Base-by-base conservation (phyloP, 2,329 filamentous ascomycete species). In the Cytospora piceae region DNA sequence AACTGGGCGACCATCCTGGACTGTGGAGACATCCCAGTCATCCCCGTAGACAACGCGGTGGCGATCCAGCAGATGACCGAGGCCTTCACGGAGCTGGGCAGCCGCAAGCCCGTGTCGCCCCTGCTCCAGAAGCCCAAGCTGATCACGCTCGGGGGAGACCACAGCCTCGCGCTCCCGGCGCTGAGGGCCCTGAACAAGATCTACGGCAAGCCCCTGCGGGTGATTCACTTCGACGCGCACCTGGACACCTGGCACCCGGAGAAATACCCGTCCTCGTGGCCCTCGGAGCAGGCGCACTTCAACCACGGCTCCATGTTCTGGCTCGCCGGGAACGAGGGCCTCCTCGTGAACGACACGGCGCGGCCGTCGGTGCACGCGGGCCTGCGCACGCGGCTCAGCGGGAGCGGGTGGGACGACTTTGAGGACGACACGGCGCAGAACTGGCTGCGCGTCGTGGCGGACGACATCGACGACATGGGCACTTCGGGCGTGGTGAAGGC, bases 271-370 rank as follows among this genome's bases (percentile, higher is more conserved):
- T 88, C 85, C 20, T 87, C 88, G 63, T 97, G 93, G 93, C 72
- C 74, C 3, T 85, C 83, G 3, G 83, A 87, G 67, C 90, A 92
- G 75, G 84, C 87, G 2, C 85, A 89, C 71, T 95, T 96, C 80
- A 96, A 89, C 73, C 93, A 97, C 77, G 93, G 94, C 5, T 92
- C 87, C 70, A 95, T 96, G 88, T 96, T 96, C 82, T 94, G 92
- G 90, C 85, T 94, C 70, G 93, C 93, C 7, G 88, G 89, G 58
- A 87, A 88, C 34, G 93, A 96, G 76, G 92, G 91, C 0, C 80
- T 97, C 31, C 88, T 96, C 65, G 83, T 86, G 67, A 94, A 94
- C 76, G 80, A 82, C 17, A 89, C 86, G 0, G 86, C 85, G 11
- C 86, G 87, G 12, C 90, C 87, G 0, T 91, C 87, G 27, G 91